phyloP scores from a whole-genome alignment of 2,329 filamentous ascomycete species.

The Berkeleyomyces basicola region DNA sequence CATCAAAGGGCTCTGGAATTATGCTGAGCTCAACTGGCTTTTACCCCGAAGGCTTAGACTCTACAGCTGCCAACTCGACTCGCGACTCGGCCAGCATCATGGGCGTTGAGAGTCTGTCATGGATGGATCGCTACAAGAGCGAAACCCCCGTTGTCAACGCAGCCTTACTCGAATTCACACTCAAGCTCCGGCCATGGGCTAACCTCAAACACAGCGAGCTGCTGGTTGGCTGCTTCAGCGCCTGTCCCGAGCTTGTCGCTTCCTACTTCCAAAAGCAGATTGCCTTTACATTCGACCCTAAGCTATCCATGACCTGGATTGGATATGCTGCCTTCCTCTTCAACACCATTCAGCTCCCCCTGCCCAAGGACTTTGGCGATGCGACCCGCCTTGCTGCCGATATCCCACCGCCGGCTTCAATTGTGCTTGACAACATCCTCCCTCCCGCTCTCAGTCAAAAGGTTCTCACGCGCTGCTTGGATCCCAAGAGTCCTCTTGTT shows the following conservation, averaged over 20 bases:
- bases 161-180: slow-evolving; percentile 60
- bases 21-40: slow-evolving; percentile 64
- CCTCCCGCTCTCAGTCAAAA: slow-evolving; percentile 70
- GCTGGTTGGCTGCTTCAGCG: slow-evolving; percentile 59
- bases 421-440: slow-evolving; percentile 73
- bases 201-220: slow-evolving; percentile 69
- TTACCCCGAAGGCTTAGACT: slow-evolving; percentile 58
- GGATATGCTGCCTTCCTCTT: slow-evolving; percentile 84
- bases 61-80: slow-evolving; percentile 23
- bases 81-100: slow-evolving; percentile 29
- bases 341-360: slow-evolving; percentile 55
- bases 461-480: slow-evolving; percentile 61
- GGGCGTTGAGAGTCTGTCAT: slow-evolving; percentile 51
- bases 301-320: slow-evolving; percentile 85
- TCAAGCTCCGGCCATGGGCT: slow-evolving; percentile 67
- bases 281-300: slow-evolving; percentile 76
- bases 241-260: slow-evolving; percentile 71
- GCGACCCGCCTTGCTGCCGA: slow-evolving; percentile 38
- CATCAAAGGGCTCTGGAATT: slow-evolving; percentile 53
- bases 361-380: slow-evolving; percentile 58
- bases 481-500: slow-evolving; percentile 60
- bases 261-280: slow-evolving; percentile 72
- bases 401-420: slow-evolving; percentile 59
- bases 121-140: slow-evolving; percentile 49
- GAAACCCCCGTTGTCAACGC: slow-evolving; percentile 63